Conservation (phyloP, 2,329 filamentous ascomycete genomes). For the Cladobotryum protrusum region DNA sequence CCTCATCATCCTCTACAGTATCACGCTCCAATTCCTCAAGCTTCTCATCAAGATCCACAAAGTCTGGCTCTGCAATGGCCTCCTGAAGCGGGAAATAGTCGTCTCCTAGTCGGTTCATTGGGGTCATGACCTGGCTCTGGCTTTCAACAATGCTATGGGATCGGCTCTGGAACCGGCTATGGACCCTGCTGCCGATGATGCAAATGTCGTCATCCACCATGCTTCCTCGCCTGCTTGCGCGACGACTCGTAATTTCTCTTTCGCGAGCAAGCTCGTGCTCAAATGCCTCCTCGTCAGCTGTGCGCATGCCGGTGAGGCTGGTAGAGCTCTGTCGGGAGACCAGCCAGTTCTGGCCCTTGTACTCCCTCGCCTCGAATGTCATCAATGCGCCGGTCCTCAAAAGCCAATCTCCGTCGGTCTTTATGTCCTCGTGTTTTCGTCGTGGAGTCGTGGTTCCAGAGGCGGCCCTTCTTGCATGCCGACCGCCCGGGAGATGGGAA, state of each 20-base stretch:
- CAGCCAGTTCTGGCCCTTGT: constrained; percentile 64
- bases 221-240: constrained; percentile 43
- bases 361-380: constrained; percentile 56
- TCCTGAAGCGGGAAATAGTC: constrained; percentile 38
- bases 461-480: constrained; percentile 16
- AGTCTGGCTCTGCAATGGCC: constrained; percentile 49
- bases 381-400: constrained; percentile 57
- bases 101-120: constrained; percentile 34
- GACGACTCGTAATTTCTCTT: constrained; percentile 42
- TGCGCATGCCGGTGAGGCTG: constrained; percentile 47
- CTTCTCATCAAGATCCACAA: constrained; percentile 56
- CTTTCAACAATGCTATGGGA: constrained; percentile 27
- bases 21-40: constrained; percentile 50
- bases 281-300: constrained; percentile 47
- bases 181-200: constrained; percentile 37
- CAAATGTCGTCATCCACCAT: constrained; percentile 33
- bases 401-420: constrained; percentile 57
- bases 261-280: constrained; percentile 47
- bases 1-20: constrained; percentile 50
- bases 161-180: constrained; percentile 45
- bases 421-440: constrained; percentile 32
- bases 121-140: constrained; percentile 38
- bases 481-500: constrained; percentile 40
- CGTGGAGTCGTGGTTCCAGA: constrained; percentile 31
- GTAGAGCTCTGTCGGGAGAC: constrained; percentile 60